Base-by-base conservation (phyloP, 352 stramenopile genomes). In the Globisporangium radiosum region DNA sequence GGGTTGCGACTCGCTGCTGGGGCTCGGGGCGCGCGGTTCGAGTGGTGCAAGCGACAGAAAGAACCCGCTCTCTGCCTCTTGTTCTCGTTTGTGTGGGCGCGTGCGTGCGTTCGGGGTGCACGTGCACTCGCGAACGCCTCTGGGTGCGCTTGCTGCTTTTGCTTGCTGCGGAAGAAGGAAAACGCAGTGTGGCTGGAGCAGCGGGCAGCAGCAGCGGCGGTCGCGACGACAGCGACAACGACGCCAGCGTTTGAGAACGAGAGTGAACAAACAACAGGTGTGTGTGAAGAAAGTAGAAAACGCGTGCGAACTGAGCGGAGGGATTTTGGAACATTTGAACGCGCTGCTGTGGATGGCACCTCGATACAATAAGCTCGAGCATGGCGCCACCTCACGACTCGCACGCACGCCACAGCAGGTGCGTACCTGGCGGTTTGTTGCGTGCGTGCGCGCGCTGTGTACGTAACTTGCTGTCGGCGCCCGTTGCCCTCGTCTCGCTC, bases 251-350 rank as follows among this genome's bases (percentile, higher is more conserved):
- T 33, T 33, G 25, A 33, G 25, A 33, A 33, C 25, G 1, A 33
- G 25, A 33, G 25, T 33, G 25, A 33, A 33, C 25, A 33, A 33
- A 33, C 25, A 33, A 33, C 2, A 8, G 39, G 7, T 5, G 39
- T 13, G 7, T 43, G 39, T 43, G 39, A 43, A 10, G 11, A 47
- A n/a, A 47, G 43, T 47, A 47, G 43, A 47, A 47, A 47, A 17
- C 43, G 13, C 11, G 52, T 38, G 51, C 45, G 49, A 54, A 56
- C 25, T 33, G 25, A 33, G 25, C 25, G 25, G 25, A 33, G 52
- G 37, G 37, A 56, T 56, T 56, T 47, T 56, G 52, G 52, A 56
- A 56, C 52, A 56, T 17, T 56, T 56, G 37, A n/a, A n/a, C n/a
- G 33, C 47, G 2, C 25, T 33, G 25, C 25, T 33, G 25, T 33